phyloP scores from a whole-genome alignment of 352 stramenopile species.

The Phytophthora nicotianae region DNA sequence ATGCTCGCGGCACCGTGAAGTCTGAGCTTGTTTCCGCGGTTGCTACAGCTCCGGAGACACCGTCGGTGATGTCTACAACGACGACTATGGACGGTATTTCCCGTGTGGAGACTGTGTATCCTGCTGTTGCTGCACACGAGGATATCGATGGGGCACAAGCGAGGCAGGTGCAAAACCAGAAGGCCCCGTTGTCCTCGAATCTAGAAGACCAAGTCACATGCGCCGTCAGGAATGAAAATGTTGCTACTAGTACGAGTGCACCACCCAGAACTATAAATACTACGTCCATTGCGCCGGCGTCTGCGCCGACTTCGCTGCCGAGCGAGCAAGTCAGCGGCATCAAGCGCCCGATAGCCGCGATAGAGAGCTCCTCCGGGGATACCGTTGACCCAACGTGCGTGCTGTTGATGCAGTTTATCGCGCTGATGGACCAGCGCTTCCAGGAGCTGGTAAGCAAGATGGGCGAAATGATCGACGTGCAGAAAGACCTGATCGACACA shows the following conservation, averaged over 20 bases:
- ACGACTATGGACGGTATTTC: conserved; percentile 9
- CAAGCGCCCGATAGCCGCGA: conserved; percentile 36
- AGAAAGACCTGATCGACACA: conserved; percentile 70
- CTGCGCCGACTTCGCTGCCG: background rate
- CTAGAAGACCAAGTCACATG: conserved; percentile 3
- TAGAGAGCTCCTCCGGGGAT: conserved; percentile 28
- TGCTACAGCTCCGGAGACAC: conserved; percentile 4
- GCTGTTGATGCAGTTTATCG: conserved; percentile 59
- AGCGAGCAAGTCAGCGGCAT: conserved; percentile 21
- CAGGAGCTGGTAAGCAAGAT: conserved; percentile 80
- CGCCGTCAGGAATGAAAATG: conserved; percentile 7
- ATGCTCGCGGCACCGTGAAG: conserved; percentile 13
- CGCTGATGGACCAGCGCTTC: conserved; percentile 72
- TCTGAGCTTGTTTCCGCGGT: conserved; percentile 11
- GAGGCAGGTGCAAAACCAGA: conserved; percentile 21
- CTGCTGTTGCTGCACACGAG: conserved; percentile 10
- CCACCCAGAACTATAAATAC: background rate
- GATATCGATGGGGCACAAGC: conserved; percentile 14
- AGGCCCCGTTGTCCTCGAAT: conserved; percentile 12
- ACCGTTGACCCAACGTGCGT: conserved; percentile 39
- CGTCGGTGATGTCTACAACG: background rate
- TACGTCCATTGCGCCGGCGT: background rate
- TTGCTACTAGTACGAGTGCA: background rate
- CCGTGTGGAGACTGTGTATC: conserved; percentile 1
- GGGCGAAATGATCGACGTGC: conserved; percentile 75